phyloP scores from a whole-genome alignment of 2,329 filamentous ascomycete species.

The Cercospora brassicicola region DNA sequence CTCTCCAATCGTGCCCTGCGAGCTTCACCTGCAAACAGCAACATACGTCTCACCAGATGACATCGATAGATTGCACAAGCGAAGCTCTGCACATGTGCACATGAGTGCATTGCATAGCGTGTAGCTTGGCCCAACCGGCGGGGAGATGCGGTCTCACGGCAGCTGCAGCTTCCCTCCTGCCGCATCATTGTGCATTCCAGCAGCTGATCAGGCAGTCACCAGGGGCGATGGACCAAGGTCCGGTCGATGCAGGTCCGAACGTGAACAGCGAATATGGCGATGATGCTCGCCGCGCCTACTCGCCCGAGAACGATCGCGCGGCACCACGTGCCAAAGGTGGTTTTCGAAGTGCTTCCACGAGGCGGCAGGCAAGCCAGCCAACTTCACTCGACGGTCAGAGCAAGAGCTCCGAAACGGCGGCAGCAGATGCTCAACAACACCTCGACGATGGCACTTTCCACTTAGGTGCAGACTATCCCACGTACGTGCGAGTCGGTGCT shows the following conservation, averaged over 20 bases:
- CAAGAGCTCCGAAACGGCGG: not conserved
- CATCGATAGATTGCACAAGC: not conserved
- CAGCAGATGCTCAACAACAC: not conserved
- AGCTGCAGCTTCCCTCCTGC: slow-evolving; percentile 9
- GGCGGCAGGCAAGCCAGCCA: slow-evolving; percentile 5
- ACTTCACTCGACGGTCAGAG: not conserved
- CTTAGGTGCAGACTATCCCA: slow-evolving; percentile 28
- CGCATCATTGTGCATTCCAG: slow-evolving; percentile 10
- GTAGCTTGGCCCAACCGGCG: not conserved
- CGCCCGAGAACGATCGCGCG: slow-evolving; percentile 23
- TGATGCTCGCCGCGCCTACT: slow-evolving; percentile 17
- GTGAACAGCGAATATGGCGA: slow-evolving; percentile 30
- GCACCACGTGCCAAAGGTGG: slow-evolving; percentile 9
- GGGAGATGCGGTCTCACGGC: slow-evolving; percentile 16
- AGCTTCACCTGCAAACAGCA: not conserved
- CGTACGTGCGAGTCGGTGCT: slow-evolving; percentile 32
- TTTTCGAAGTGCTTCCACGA: slow-evolving; percentile 12
- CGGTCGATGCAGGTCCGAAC: slow-evolving; percentile 35
- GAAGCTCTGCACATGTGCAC: not conserved
- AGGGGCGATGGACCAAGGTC: slow-evolving; percentile 34
- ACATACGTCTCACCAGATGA: not conserved
- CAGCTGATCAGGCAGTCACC: slow-evolving; percentile 4
- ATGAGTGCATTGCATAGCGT: not conserved
- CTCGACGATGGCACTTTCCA: slow-evolving; percentile 14
- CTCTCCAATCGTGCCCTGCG: not conserved